Base-by-base conservation (phyloP, 805 yeast genomes). In the Ogataea haglerorum region DNA sequence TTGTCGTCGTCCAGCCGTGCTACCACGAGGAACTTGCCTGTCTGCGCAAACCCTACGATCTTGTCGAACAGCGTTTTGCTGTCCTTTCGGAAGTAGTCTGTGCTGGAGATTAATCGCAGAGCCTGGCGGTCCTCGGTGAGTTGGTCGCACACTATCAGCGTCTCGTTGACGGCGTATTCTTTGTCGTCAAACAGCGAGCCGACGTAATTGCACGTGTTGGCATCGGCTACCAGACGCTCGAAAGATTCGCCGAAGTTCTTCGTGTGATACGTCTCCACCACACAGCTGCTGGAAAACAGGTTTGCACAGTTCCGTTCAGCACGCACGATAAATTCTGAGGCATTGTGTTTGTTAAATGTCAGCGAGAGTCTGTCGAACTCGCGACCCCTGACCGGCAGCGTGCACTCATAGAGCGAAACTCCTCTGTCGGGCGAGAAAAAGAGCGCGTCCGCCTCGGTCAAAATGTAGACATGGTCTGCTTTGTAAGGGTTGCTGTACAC, bases 371-470 rank as follows among this genome's bases (percentile, higher is more conserved):
- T 51, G 4, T 61, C 62, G 25, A 45, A 36, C 26, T 62, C 61
- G 43, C 68, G 61, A 12, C 80, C 69, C 14, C 69, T 64, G 15
- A 75, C 61, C 2, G 91, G 91, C 6, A 78, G 67, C 5, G 65
- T 57, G 27, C 72, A 54, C 26, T 63, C 61, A 7, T 54, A 48
- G 53, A 85, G 87, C 1, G 70, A 59, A 42, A 65, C 63, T 12
- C 85, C 97, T 18, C 95, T 79, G 59, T 90, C 84, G 3, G 58
- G 53, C 1, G 96, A 82, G 16, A 69, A 57, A 52, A 74, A 82
- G 12, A 90, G 63, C 22, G 63, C 63, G 8, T 73, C 70, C 6
- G 65, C 52, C 2, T 68, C 59, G 1, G 88, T 77, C 32, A 80
- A 45, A 36, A 80, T 63, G 49, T 77, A 69, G 24, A 80, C 75